Evolutionary conservation across 1,284 basidiomycete genomes (phyloP).

Genomic region (Apiotrichum mycotoxinovorans): DNA sequence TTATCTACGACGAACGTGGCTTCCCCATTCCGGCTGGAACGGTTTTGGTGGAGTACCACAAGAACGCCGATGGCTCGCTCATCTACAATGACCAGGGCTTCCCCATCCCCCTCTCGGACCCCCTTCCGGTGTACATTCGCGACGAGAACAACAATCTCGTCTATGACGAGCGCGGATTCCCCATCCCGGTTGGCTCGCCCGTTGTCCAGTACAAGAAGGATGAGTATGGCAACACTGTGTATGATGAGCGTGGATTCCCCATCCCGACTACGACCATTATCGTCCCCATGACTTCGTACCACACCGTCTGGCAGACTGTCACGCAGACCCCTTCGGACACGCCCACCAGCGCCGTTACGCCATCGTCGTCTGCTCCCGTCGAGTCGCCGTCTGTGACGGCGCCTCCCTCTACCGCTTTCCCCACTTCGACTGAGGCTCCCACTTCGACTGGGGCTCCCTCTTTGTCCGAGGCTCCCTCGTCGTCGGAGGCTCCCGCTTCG

Average conservation of each 20-base stretch:
- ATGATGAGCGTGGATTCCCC: constrained; percentile 41
- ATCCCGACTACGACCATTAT: constrained; percentile 47
- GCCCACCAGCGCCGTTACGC: too few relatives aligned
- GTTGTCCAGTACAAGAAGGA: too few relatives aligned
- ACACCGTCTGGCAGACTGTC: constrained; percentile 41
- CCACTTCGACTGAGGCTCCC: constrained; percentile 12
- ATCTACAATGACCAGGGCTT: not conserved
- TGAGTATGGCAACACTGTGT: not conserved
- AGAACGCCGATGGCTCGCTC: too few relatives aligned
- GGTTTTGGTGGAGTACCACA: too few relatives aligned
- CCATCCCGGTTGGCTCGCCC: not conserved
- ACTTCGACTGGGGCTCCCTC: constrained; percentile 18
- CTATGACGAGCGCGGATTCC: constrained; percentile 1
- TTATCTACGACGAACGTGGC: not conserved
- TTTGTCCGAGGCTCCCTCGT: constrained; percentile 24
- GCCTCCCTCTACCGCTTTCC: too few relatives aligned
- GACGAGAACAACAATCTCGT: not conserved
- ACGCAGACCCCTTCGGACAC: constrained; percentile 1
- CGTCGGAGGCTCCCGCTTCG: constrained; percentile 1
- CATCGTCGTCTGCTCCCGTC: constrained; percentile 7
- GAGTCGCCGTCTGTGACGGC: constrained; percentile 9
- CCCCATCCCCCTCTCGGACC: not conserved
- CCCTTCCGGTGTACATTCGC: not conserved
- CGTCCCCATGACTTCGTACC: constrained; percentile 39
- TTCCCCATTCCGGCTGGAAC: not conserved